These are phyloP conservation scores for Zygosaccharomyces siamensis DNA, from an alignment of 805 yeast species.

Conservation along the genomic window DNA sequence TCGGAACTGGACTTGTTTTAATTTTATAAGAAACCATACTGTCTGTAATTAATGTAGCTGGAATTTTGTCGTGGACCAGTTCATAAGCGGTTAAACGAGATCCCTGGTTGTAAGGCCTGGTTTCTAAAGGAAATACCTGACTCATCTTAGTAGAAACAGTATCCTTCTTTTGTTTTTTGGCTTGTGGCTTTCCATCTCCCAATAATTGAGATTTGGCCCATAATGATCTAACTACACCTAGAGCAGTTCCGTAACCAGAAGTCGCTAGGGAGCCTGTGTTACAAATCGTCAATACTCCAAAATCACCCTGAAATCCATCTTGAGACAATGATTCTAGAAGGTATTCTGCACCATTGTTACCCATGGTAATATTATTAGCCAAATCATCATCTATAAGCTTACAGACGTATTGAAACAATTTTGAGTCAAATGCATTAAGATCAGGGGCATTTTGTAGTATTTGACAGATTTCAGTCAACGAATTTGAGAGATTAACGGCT, in stretches of 20 bases:
- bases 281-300: constrained; percentile 86
- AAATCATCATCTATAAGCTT: constrained; percentile 70
- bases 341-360: constrained; percentile 74
- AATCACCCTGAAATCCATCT: constrained; percentile 55
- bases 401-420: constrained; percentile 44
- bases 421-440: constrained; percentile 21
- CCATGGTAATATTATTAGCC: constrained; percentile 70
- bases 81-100: constrained; percentile 91
- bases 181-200: constrained; percentile 21
- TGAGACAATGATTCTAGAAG: constrained; percentile 43
- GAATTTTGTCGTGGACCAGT: constrained; percentile 76
- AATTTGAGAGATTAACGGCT: constrained; percentile 86
- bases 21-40: constrained; percentile 84
- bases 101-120: constrained; percentile 96
- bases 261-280: constrained; percentile 97
- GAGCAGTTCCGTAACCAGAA: constrained; percentile 95
- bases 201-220: constrained; percentile 39
- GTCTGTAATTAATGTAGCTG: constrained; percentile 84
- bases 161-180: constrained; percentile 26
- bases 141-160: constrained; percentile 45
- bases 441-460: constrained; percentile 32
- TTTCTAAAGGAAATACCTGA: constrained; percentile 83
- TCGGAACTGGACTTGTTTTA: constrained; percentile 47
- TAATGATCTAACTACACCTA: constrained; percentile 82
- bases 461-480: constrained; percentile 40